phyloP scores from a whole-genome alignment of 2,329 filamentous ascomycete genomes.

The Neoscytalidium dimidiatum region DNA sequence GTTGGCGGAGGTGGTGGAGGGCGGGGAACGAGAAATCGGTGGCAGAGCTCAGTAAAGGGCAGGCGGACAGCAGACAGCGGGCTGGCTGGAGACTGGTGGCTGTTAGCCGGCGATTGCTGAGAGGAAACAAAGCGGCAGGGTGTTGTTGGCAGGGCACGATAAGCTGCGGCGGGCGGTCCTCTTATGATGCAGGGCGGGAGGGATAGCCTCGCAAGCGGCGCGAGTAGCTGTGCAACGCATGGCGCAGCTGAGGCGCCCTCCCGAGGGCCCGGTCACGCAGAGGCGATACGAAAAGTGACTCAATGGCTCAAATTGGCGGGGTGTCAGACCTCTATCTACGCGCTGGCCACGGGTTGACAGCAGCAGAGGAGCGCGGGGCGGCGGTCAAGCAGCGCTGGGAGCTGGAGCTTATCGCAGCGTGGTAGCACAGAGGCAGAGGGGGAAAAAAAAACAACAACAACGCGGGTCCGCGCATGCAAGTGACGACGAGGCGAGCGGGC shows the following conservation, averaged over 20 bases:
- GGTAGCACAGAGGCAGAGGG: neutral
- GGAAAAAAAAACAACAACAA: neutral
- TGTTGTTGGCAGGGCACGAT: neutral
- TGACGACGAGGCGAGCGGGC: neutral
- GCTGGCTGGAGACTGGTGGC: neutral
- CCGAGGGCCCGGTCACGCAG: neutral
- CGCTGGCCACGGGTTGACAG: neutral
- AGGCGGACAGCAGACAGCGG: neutral
- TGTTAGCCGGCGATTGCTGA: neutral
- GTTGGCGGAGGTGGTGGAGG: neutral
- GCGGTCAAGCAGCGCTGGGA: neutral
- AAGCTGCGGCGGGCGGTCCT: conserved; percentile 2
- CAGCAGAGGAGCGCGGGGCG: neutral
- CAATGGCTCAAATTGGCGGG: neutral
- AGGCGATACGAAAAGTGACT: neutral
- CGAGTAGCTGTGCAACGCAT: neutral
- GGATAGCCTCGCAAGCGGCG: neutral
- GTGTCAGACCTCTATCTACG: conserved; percentile 16
- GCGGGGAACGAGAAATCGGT: neutral
- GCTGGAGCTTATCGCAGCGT: conserved; percentile 5
- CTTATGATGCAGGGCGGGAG: neutral
- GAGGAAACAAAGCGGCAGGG: neutral
- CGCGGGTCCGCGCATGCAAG: neutral
- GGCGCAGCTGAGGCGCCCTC: conserved; percentile 3
- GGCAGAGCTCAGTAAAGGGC: neutral